Evolutionary conservation across 1,284 basidiomycete species (phyloP), one percentile per base, ranked within the genome.

Genomic region (Microbotryum saponariae): DNA sequence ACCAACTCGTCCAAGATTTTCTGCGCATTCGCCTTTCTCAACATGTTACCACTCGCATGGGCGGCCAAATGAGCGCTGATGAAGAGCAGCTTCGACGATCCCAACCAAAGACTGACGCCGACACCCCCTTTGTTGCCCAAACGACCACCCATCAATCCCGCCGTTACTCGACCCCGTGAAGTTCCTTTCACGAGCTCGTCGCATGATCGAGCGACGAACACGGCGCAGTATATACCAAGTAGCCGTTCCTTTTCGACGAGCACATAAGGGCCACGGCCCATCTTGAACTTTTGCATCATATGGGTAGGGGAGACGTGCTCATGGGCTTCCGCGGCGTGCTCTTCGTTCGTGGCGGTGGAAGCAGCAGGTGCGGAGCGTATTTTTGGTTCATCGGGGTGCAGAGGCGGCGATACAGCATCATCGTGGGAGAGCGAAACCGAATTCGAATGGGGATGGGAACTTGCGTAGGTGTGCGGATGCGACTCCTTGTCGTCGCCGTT

Each of bases 51-150:
- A 46, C 2, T 37, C 25, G 51, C 86, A 67, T 91, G 88, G 2
- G 89, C 88, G 0, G 89, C 88, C n/a, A 93, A 78, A 74, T 93
- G 91, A 1, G 88, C 87, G 68, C 91, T 92, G 66, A 93, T 76
- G 73, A 93, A 91, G 18, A 93, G 78, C 44, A 92, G 78, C 0
- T 88, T 85, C 7, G 82, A 84, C 6, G 82, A 83, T 54, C 82
- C 83, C 20, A 93, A 77, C 65, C 88, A 85, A 51, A 91, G 73
- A 60, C 86, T 88, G 64, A 92, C 85, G 18, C 88, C 91, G 20
- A 91, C 86, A 51, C 85, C 89, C 5, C 88, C 88, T 71, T 90
- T 90, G 56, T 70, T 68, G 3, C 89, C 89, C 2, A 92, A 80
- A 48, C 90, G 79, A 0, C 91, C 90, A 10, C 88, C 87, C 45